A percentile compares a stretch with the other conserved stretches of the same genome.
Conservation (phyloP, 768 basidiomycete species). For the Suillus cothurnatus region DNA sequence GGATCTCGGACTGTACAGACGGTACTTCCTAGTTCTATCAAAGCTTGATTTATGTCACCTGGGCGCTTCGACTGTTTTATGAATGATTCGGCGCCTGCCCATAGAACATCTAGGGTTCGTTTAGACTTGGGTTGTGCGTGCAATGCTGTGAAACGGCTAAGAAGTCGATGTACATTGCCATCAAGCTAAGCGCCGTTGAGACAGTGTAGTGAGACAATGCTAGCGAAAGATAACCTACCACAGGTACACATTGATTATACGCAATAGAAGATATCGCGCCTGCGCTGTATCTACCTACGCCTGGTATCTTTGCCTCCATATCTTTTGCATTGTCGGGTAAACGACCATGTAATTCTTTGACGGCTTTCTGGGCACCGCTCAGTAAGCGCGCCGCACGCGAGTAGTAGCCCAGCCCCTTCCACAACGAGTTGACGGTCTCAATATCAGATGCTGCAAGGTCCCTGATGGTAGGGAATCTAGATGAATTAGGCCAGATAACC, state of each 20-base stretch:
- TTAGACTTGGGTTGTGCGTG: slow-evolving; percentile 84
- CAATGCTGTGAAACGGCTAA: slow-evolving; percentile 81
- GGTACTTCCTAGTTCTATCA: slow-evolving; percentile 94
- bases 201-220: neutral
- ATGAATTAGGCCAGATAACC: neutral
- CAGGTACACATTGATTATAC: slow-evolving; percentile 80
- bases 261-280: slow-evolving; percentile 88
- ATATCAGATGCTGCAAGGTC: slow-evolving; percentile 73
- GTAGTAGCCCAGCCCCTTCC: slow-evolving; percentile 94
- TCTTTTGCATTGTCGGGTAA: slow-evolving; percentile 81
- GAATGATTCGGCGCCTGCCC: slow-evolving; percentile 73
- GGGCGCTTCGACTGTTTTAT: slow-evolving; percentile 58
- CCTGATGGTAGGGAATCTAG: slow-evolving; percentile 79
- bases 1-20: slow-evolving; percentile 89
- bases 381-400: slow-evolving; percentile 83
- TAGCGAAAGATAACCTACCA: slow-evolving; percentile 54
- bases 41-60: slow-evolving; percentile 88
- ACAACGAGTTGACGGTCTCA: slow-evolving; percentile 84
- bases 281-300: slow-evolving; percentile 87
- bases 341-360: slow-evolving; percentile 62
- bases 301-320: slow-evolving; percentile 83
- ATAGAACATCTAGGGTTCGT: slow-evolving; percentile 75
- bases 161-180: slow-evolving; percentile 86
- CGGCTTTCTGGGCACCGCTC: slow-evolving; percentile 78
- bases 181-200: slow-evolving; percentile 59